These are phyloP conservation scores for Naganishia onofrii DNA, from an alignment of 768 basidiomycete species.

Conservation along the genomic window DNA sequence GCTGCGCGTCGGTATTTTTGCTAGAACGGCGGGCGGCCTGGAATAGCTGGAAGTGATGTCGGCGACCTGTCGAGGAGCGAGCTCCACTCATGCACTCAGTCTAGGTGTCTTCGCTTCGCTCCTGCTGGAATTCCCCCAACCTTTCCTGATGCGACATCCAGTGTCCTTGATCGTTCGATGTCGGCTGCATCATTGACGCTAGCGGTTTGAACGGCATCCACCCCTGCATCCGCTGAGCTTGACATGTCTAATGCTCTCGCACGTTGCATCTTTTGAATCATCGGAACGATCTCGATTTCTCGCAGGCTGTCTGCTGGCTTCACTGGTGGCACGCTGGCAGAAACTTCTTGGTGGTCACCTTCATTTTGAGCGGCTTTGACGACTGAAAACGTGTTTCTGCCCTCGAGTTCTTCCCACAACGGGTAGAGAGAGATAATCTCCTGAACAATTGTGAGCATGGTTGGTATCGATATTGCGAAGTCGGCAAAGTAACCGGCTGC, in stretches of 20 bases:
- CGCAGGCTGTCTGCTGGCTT: slow-evolving; percentile 9
- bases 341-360: background rate
- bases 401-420: slow-evolving; percentile 64
- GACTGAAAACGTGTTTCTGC: background rate
- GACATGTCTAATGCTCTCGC: background rate
- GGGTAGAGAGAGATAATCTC: slow-evolving; percentile 87
- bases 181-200: background rate
- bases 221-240: background rate
- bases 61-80: too few species aligned
- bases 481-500: slow-evolving; percentile 67
- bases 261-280: slow-evolving; percentile 20
- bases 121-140: background rate
- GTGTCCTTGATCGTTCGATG: background rate
- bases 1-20: too few species aligned
- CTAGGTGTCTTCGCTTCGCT: slow-evolving; percentile 2
- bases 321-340: background rate
- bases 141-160: background rate
- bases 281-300: slow-evolving; percentile 12
- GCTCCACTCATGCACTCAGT: background rate
- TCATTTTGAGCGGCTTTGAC: background rate
- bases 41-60: too few species aligned
- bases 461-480: slow-evolving; percentile 77
- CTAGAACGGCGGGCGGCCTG: too few species aligned
- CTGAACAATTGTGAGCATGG: slow-evolving; percentile 79
- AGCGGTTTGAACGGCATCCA: background rate